These are phyloP conservation scores for Noccaea bulbosa DNA, from an alignment of 345 rosid genomes.

Conservation along the genomic window DNA sequence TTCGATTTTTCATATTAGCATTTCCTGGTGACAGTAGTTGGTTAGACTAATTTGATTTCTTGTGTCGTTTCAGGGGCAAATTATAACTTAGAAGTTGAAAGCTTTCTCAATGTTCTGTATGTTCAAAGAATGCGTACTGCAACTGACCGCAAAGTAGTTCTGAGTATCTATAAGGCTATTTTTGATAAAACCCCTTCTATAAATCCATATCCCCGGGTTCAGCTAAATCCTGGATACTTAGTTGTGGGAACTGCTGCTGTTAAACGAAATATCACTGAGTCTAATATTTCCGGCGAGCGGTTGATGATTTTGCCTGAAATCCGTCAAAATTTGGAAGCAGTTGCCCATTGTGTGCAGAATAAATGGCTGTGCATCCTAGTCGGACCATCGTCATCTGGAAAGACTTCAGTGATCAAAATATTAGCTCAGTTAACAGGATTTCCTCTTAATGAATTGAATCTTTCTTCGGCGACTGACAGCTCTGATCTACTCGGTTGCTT, in stretches of 20 bases:
- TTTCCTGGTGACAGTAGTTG: slow-evolving; percentile 11
- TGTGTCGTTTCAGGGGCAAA: slow-evolving; percentile 52
- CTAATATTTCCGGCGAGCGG: slow-evolving; percentile 48
- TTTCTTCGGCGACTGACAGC: slow-evolving; percentile 90
- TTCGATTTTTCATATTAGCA: slow-evolving; percentile 3
- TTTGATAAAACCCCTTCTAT: slow-evolving; percentile 66
- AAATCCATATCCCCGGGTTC: slow-evolving; percentile 84
- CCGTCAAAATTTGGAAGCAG: slow-evolving; percentile 87
- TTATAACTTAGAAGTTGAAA: slow-evolving; percentile 45
- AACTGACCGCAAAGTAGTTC: slow-evolving; percentile 76
- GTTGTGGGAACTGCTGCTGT: slow-evolving; percentile 70
- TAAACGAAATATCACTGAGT: slow-evolving; percentile 56
- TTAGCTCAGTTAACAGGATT: slow-evolving; percentile 84
- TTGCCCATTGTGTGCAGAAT: slow-evolving; percentile 69
- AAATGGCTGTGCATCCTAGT: slow-evolving; percentile 89
- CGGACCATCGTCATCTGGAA: slow-evolving; percentile 90
- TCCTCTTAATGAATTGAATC: slow-evolving; percentile 73
- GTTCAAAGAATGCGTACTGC: slow-evolving; percentile 94
- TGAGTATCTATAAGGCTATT: slow-evolving; percentile 67
- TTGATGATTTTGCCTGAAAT: slow-evolving; percentile 75
- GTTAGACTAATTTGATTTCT: slow-evolving; percentile 31
- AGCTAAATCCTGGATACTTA: slow-evolving; percentile 60
- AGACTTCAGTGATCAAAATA: slow-evolving; percentile 85
- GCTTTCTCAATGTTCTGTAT: slow-evolving; percentile 79
- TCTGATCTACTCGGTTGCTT: slow-evolving; percentile 95